phyloP scores from a whole-genome alignment of 1,284 basidiomycete genomes.

The Melampsora occidentalis region DNA sequence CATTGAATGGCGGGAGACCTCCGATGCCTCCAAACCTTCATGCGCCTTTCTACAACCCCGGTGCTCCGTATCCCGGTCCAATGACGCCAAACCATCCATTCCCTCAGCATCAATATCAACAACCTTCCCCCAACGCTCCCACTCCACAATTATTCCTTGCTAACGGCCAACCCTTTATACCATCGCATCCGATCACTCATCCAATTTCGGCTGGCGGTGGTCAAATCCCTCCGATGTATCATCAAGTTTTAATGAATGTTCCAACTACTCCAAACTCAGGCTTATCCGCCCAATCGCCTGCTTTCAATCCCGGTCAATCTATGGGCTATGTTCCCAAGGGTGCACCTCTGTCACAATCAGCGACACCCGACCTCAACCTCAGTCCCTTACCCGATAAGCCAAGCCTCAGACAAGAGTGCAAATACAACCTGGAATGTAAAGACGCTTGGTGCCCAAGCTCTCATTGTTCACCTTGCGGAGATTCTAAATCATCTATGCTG shows the following conservation, averaged over 20 bases:
- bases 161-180: conserved; percentile 42
- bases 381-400: conserved; percentile 17
- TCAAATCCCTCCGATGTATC: conserved; percentile 24
- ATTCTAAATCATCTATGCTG: conserved; percentile 32
- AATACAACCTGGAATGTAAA: conserved; percentile 36
- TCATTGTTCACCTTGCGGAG: conserved; percentile 35
- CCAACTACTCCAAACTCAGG: conserved; percentile 3
- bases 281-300: conserved; percentile 13
- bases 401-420: conserved; percentile 30
- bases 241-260: conserved; percentile 15
- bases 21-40: conserved; percentile 11
- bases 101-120: conserved; percentile 23
- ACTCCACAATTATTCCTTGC: conserved; percentile 42
- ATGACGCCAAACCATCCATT: conserved; percentile 26
- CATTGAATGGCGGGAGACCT: conserved; percentile 2
- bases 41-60: conserved; percentile 21
- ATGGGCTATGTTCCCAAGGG: conserved; percentile 5
- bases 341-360: neutral
- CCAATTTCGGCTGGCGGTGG: conserved; percentile 9
- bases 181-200: conserved; percentile 13
- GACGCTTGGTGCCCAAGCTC: conserved; percentile 42
- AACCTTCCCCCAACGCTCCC: conserved; percentile 21
- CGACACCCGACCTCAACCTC: conserved; percentile 5
- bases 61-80: conserved; percentile 24
- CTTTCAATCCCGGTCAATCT: conserved; percentile 9